A percentile compares a stretch with the other conserved stretches of the same genome.
Conservation (phyloP, 495 filamentous ascomycete species). For the Trichoderma erinaceum region DNA sequence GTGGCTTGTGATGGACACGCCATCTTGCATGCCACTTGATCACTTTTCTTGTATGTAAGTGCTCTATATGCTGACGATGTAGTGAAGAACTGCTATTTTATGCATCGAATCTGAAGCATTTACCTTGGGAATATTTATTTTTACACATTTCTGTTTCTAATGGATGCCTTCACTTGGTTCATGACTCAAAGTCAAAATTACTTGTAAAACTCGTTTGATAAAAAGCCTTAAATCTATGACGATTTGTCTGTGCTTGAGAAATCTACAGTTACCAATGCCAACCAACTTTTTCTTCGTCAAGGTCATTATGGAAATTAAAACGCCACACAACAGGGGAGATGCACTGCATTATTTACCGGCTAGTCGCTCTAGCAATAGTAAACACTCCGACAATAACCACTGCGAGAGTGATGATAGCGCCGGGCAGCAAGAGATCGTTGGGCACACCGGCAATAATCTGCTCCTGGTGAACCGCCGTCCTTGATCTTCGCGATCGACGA, state of each 20-base stretch:
- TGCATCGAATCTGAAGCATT: too few species aligned
- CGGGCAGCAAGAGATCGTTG: conserved; percentile 89
- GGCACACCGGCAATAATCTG: conserved; percentile 86
- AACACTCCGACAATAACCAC: conserved; percentile 93
- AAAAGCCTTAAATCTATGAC: conserved; percentile 10
- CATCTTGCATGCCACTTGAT: neutral
- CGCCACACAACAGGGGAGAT: neutral
- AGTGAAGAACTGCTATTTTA: neutral
- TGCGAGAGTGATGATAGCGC: conserved; percentile 89
- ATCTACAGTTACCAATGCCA: conserved; percentile 11
- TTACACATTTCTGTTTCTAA: too few species aligned
- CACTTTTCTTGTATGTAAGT: too few species aligned
- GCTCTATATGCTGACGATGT: neutral
- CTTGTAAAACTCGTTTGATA: neutral
- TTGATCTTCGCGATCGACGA: conserved; percentile 35
- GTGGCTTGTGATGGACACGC: neutral
- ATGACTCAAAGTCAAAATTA: too few species aligned
- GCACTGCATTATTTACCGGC: conserved; percentile 42
- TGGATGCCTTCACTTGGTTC: too few species aligned
- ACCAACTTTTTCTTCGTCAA: conserved; percentile 11
- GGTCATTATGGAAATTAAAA: conserved; percentile 9
- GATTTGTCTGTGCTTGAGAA: conserved; percentile 5
- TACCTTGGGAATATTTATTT: too few species aligned
- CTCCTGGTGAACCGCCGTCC: conserved; percentile 50
- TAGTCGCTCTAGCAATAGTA: conserved; percentile 71